Conservation (phyloP, 371 early-diverging fungal species). For the Actinomucor elegans region DNA sequence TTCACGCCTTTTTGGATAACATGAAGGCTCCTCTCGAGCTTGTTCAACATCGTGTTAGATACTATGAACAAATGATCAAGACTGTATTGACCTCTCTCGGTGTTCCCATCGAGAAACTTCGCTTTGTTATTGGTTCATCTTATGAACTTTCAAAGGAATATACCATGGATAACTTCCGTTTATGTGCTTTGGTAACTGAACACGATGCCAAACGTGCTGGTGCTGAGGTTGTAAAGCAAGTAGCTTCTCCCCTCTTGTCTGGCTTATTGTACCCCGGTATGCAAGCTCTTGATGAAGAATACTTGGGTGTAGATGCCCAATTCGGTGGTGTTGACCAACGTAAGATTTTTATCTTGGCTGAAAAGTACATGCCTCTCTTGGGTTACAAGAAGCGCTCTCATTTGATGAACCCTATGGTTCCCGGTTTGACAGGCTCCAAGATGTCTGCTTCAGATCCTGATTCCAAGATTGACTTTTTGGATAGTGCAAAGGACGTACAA, state of each 20-base stretch:
- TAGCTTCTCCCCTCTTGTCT: constrained; percentile 91
- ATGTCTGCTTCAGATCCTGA: constrained; percentile 98
- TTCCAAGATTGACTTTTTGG: constrained; percentile 98
- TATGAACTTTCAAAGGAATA: constrained; percentile 92
- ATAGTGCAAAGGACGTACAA: constrained; percentile 81
- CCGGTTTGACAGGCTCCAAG: constrained; percentile 95
- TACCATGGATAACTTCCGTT: constrained; percentile 92
- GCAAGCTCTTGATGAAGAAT: constrained; percentile 99
- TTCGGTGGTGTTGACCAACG: constrained; percentile 99
- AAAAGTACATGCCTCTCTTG: constrained; percentile 93
- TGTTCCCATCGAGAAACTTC: constrained; percentile 90
- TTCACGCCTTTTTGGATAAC: constrained; percentile 99
- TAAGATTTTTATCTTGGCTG: constrained; percentile 99
- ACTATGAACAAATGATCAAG: constrained; percentile 95
- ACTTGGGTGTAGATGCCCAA: constrained; percentile 97
- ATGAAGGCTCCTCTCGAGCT: constrained; percentile 98
- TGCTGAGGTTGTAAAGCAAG: constrained; percentile 99
- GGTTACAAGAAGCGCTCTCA: constrained; percentile 99
- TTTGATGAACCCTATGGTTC: constrained; percentile 99
- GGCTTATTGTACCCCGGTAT: constrained; percentile 98
- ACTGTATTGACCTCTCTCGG: constrained; percentile 89
- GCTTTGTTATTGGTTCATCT: constrained; percentile 92
- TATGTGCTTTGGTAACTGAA: constrained; percentile 88
- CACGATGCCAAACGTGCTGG: constrained; percentile 99
- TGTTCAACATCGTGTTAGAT: constrained; percentile 86